A percentile compares a stretch with the other conserved stretches of the same genome.
phyloP scores from a whole-genome alignment of 1,139 yeast genomes.

The Suhomyces guaymorum region DNA sequence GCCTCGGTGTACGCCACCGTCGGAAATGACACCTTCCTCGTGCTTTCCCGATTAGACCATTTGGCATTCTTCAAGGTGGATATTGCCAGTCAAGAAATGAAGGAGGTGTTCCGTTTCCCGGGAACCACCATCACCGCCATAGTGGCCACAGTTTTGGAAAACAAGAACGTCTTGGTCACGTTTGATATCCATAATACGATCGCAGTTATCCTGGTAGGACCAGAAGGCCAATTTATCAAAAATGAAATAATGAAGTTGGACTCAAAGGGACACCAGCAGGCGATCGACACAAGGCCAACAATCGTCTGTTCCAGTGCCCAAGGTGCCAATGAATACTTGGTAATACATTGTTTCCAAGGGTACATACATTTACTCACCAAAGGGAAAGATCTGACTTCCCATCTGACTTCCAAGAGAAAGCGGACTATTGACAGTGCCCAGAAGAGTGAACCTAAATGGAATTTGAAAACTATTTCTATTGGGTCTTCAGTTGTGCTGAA shows the following conservation, averaged over 20 bases:
- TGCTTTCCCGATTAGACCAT: slow-evolving; percentile 10
- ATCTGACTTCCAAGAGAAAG: no score
- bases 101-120: slow-evolving; percentile 21
- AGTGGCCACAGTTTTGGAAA: slow-evolving; percentile 8
- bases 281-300: slow-evolving; percentile 27
- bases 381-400: slow-evolving; percentile 2
- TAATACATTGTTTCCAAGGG: slow-evolving; percentile 35
- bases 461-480: slow-evolving; percentile 19
- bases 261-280: slow-evolving; percentile 30
- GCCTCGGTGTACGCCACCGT: slow-evolving; percentile 3
- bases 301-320: slow-evolving; percentile 17
- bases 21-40: slow-evolving; percentile 2
- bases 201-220: slow-evolving; percentile 8
- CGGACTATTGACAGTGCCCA: no score
- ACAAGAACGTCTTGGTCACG: slow-evolving; percentile 16
- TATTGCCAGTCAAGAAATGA: background rate
- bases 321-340: slow-evolving; percentile 16
- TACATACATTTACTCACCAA: slow-evolving; percentile 25
- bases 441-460: slow-evolving; percentile 14
- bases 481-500: slow-evolving; percentile 35
- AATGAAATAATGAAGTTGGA: slow-evolving; percentile 20
- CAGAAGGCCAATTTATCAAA: slow-evolving; percentile 3
- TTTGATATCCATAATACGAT: slow-evolving; percentile 15
- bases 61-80: slow-evolving; percentile 21
- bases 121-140: slow-evolving; percentile 16